phyloP scores from a whole-genome alignment of 495 filamentous ascomycete genomes.

The Staphylotrichum longicolle region DNA sequence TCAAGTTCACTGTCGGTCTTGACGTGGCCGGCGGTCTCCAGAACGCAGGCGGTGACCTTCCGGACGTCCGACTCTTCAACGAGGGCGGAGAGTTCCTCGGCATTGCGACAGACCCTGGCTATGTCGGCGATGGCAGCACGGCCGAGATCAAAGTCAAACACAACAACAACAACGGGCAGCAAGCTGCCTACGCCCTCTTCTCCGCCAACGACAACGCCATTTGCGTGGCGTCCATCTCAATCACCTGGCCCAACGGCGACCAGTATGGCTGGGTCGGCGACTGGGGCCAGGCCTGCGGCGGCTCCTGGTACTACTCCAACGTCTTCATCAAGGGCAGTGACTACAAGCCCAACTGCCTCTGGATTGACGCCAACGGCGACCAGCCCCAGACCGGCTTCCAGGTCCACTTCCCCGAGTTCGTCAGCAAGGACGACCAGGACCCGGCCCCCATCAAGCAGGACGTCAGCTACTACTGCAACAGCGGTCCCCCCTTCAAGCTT shows the following conservation, averaged over 20 bases:
- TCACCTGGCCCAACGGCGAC: slow-evolving; percentile 30
- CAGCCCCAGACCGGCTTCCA: slow-evolving; percentile 37
- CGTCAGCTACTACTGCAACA: slow-evolving; percentile 6
- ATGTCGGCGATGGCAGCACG: slow-evolving; percentile 25
- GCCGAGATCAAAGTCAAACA: slow-evolving; percentile 27
- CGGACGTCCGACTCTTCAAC: slow-evolving; percentile 36
- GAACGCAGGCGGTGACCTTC: slow-evolving; percentile 33
- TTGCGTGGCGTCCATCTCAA: slow-evolving; percentile 29
- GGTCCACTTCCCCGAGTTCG: slow-evolving; percentile 31
- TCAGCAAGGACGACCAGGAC: not conserved
- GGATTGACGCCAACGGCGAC: slow-evolving; percentile 36
- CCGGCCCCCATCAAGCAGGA: not conserved
- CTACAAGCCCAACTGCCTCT: slow-evolving; percentile 28
- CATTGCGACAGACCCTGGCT: slow-evolving; percentile 25
- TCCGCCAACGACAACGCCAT: slow-evolving; percentile 35
- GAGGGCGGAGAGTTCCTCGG: slow-evolving; percentile 32
- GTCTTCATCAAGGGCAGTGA: slow-evolving; percentile 6
- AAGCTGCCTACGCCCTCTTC: slow-evolving; percentile 34
- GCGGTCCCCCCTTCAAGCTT: slow-evolving; percentile 6
- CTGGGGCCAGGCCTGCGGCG: slow-evolving; percentile 30
- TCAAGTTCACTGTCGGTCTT: too few species aligned
- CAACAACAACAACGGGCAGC: slow-evolving; percentile 18
- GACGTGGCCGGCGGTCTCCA: slow-evolving; percentile 4
- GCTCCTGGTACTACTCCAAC: slow-evolving; percentile 13
- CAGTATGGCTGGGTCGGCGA: slow-evolving; percentile 33